Evolutionary conservation across 1,139 yeast species (phyloP).

Genomic region (Yamadazyma oceani): DNA sequence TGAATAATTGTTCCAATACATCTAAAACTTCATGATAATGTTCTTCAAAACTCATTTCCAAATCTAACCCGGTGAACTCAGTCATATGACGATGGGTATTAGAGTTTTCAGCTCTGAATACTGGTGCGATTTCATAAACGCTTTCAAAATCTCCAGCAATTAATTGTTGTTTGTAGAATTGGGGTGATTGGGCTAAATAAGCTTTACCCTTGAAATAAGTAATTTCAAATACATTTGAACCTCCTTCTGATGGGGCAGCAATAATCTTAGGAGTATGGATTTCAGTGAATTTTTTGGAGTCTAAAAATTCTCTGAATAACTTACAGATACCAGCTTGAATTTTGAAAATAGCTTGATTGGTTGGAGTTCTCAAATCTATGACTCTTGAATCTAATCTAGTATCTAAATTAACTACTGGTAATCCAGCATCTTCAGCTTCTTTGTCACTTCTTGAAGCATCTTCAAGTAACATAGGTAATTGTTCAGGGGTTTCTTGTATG

Average conservation of each 20-base stretch:
- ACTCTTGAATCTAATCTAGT: conserved; percentile 94
- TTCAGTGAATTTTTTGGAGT: conserved; percentile 71
- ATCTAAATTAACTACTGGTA: conserved; percentile 93
- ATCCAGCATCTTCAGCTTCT: conserved; percentile 87
- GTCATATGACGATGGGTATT: conserved; percentile 99
- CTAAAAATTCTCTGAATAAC: conserved; percentile 85
- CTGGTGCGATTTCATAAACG: conserved; percentile 96
- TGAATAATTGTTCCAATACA: conserved; percentile 77
- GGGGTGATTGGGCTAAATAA: conserved; percentile 96
- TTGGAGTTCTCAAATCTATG: conserved; percentile 92
- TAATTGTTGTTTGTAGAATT: conserved; percentile 94
- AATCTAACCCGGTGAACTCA: conserved; percentile 94
- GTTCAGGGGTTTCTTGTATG: conserved; percentile 86
- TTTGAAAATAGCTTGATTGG: conserved; percentile 96
- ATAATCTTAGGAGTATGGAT: conserved; percentile 94
- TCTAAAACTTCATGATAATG: conserved; percentile 96
- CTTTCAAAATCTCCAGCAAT: conserved; percentile 97
- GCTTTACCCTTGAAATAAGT: conserved; percentile 92
- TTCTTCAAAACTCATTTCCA: conserved; percentile 98
- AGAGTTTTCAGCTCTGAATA: conserved; percentile 98
- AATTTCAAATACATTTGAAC: conserved; percentile 92
- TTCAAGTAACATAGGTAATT: conserved; percentile 90
- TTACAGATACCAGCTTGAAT: conserved; percentile 87
- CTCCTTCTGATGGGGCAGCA: conserved; percentile 97
- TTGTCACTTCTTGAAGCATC: conserved; percentile 96